These are phyloP conservation scores for Ophiostoma triangulosporum DNA, from an alignment of 2,329 filamentous ascomycete genomes.

Conservation along the genomic window DNA sequence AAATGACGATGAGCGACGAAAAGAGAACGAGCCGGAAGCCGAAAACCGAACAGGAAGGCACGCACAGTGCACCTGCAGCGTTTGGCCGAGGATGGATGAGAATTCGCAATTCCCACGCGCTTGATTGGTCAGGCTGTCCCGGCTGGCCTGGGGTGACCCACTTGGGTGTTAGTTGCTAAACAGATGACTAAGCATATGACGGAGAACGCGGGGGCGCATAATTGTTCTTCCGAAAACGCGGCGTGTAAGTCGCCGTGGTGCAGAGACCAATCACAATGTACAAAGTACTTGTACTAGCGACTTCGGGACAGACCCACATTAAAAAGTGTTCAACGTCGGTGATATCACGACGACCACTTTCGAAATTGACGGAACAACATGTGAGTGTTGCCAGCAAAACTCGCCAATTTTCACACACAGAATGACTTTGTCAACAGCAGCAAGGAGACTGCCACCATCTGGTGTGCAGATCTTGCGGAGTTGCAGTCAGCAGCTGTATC, in stretches of 20 bases:
- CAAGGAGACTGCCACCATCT: slow-evolving; percentile 6
- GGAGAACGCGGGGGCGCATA: slow-evolving; percentile 6
- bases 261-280: neutral
- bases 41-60: slow-evolving; percentile 7
- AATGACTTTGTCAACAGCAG: slow-evolving; percentile 5
- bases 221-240: slow-evolving; percentile 8
- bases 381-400: neutral
- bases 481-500: slow-evolving; percentile 10
- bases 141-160: neutral
- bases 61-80: neutral
- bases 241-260: neutral
- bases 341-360: neutral
- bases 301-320: neutral
- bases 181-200: neutral
- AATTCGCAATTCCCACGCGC: slow-evolving; percentile 13
- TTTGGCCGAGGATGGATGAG: slow-evolving; percentile 15
- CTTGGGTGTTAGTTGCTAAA: neutral
- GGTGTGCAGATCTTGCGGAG: slow-evolving; percentile 9
- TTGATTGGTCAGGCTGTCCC: slow-evolving; percentile 11
- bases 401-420: neutral
- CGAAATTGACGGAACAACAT: neutral
- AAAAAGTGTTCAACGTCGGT: slow-evolving; percentile 6
- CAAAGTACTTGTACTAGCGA: neutral
- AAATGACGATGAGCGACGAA: neutral
- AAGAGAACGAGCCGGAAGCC: slow-evolving; percentile 12